These are phyloP conservation scores for Venustampulla echinocandica DNA, from an alignment of 495 filamentous ascomycete species.

Conservation along the genomic window DNA sequence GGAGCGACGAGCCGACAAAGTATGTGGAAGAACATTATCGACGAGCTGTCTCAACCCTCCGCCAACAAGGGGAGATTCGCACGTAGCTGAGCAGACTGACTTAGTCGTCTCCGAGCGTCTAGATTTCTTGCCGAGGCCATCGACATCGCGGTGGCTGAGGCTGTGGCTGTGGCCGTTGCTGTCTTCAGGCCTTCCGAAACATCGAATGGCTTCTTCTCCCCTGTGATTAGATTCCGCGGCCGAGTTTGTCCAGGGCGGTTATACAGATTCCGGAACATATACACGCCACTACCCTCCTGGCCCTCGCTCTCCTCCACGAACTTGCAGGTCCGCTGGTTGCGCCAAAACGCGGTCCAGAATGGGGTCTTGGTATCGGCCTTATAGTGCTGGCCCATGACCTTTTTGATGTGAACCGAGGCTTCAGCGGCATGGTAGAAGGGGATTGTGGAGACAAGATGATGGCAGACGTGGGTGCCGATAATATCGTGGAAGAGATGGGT, in stretches of 20 bases:
- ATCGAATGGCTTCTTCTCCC: background rate
- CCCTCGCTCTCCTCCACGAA: slow-evolving; percentile 39
- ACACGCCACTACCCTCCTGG: slow-evolving; percentile 39
- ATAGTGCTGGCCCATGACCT: slow-evolving; percentile 57
- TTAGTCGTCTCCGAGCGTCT: slow-evolving; percentile 19
- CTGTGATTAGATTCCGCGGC: slow-evolving; percentile 6
- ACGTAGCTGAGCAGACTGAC: slow-evolving; percentile 18
- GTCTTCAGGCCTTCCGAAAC: slow-evolving; percentile 9
- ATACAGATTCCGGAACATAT: slow-evolving; percentile 43
- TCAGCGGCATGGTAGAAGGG: slow-evolving; percentile 67
- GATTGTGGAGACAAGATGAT: slow-evolving; percentile 58
- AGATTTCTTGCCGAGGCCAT: slow-evolving; percentile 18
- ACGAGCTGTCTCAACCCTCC: slow-evolving; percentile 6
- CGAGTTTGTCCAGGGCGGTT: slow-evolving; percentile 13
- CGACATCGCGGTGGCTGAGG: slow-evolving; percentile 19
- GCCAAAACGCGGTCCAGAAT: slow-evolving; percentile 38
- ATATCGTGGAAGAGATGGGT: slow-evolving; percentile 64
- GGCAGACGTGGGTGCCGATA: slow-evolving; percentile 63
- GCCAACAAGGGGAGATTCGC: slow-evolving; percentile 20
- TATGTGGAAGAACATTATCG: too few relatives aligned
- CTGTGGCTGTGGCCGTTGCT: background rate
- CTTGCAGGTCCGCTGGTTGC: slow-evolving; percentile 39
- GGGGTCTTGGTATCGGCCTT: slow-evolving; percentile 41
- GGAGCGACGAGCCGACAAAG: too few relatives aligned
- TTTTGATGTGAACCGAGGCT: slow-evolving; percentile 57